Evolutionary conservation across 257 asterid genomes (phyloP), one percentile per base, ranked within the genome.

Genomic region (Solanum paucissectum): DNA sequence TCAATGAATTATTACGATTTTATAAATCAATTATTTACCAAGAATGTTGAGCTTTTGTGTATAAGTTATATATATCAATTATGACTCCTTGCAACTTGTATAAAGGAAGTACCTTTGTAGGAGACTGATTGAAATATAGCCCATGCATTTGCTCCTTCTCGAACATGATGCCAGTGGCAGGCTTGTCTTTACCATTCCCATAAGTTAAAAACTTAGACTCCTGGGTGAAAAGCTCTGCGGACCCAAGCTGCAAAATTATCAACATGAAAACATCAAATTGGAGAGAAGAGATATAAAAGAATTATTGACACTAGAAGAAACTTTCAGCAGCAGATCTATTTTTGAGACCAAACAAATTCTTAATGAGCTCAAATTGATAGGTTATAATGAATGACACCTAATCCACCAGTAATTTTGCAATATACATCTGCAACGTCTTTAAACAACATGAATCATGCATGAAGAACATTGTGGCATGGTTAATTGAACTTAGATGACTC

Each of bases 81-180:
- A 49, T 25, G 85, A 79, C 12, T 27, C 66, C 66, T 44, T 44
- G 85, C 69, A 32, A 82, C 68, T 49, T 82, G 69, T 10, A 81
- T 82, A 49, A 49, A 82, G 12, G 29, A 49, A 69, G 85, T 93
- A 96, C 99, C 99, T 97, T 97, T 9, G 98, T 9, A 37, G 98
- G 94, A 87, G 99, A 96, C 83, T 96, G 98, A 88, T 96, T 97
- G 93, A 97, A 97, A 90, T 95, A 96, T 88, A 97, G 87, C n/a
- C 98, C 99, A 32, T 91, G 94, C 92, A 97, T 90, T 89, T 94
- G 98, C 92, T 92, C 96, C 89, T 97, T 96, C 93, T 95, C 98
- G 75, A 95, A 96, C 98, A 94, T 93, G 91, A 97, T 93, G 86
- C 96, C 98, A 13, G 99, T 97, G n/a, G 99, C 97, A 88, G 98